Conservation (phyloP, 1,284 basidiomycete genomes). For the Bondarzewia mesenterica region DNA sequence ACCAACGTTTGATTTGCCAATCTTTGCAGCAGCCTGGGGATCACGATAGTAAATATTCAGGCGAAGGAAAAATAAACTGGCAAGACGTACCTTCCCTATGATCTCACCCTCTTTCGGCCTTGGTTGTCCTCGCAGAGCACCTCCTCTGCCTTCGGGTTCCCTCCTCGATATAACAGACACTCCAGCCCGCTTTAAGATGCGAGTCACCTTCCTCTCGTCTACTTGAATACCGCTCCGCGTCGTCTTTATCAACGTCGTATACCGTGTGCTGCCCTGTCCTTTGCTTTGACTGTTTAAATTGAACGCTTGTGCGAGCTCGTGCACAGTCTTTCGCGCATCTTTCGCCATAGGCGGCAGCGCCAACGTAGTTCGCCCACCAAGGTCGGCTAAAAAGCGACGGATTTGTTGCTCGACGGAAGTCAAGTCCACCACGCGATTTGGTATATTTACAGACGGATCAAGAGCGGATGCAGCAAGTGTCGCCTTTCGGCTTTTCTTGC, state of each 20-base stretch:
- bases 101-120: conserved; percentile 65
- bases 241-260: conserved; percentile 67
- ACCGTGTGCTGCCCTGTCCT: conserved; percentile 54
- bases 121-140: conserved; percentile 25
- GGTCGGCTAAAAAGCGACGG: conserved; percentile 54
- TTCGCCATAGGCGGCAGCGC: conserved; percentile 73
- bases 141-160: conserved; percentile 11
- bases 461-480: conserved; percentile 45
- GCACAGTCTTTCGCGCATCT: conserved; percentile 57
- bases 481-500: conserved; percentile 62
- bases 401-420: conserved; percentile 60
- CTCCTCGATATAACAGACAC: conserved; percentile 15
- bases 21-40: conserved; percentile 59
- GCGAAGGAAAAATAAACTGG: not conserved
- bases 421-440: conserved; percentile 46
- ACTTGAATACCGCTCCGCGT: conserved; percentile 40
- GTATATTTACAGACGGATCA: conserved; percentile 36
- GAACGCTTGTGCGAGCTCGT: conserved; percentile 73
- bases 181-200: conserved; percentile 37
- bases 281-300: conserved; percentile 70
- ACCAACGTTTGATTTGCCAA: conserved; percentile 62
- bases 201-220: conserved; percentile 52
- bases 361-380: conserved; percentile 45
- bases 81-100: conserved; percentile 54
- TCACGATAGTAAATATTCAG: conserved; percentile 1